phyloP scores from a whole-genome alignment of 257 asterid species.

The Galeopsis tetrahit region DNA sequence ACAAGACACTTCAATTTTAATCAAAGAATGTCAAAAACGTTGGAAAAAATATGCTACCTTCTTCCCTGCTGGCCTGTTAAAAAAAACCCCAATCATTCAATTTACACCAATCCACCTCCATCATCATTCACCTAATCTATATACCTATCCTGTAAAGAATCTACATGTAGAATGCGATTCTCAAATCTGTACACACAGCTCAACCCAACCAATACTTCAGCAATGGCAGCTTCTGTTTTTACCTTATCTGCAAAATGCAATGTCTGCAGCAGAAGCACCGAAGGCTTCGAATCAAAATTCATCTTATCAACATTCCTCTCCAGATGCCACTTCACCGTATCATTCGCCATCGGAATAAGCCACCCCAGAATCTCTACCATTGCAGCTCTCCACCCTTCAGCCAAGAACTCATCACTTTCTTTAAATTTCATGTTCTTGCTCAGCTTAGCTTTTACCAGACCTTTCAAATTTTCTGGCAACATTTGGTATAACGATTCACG shows the following conservation, averaged over 20 bases:
- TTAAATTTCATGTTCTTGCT: conserved; percentile 54
- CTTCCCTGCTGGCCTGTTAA: neutral
- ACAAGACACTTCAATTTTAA: neutral
- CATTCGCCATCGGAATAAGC: conserved; percentile 75
- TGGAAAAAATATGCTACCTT: neutral
- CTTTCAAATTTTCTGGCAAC: conserved; percentile 72
- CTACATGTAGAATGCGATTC: conserved; percentile 38
- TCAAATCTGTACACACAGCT: conserved; percentile 74
- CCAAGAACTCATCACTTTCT: conserved; percentile 54
- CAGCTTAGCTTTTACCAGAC: conserved; percentile 61
- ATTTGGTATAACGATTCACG: conserved; percentile 60
- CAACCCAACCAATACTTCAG: conserved; percentile 74
- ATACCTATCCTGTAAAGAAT: neutral
- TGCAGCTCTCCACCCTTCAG: conserved; percentile 83
- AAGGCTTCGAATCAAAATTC: conserved; percentile 56
- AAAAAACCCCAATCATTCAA: neutral
- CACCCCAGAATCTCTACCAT: conserved; percentile 68
- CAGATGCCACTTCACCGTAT: conserved; percentile 70
- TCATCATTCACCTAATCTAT: neutral
- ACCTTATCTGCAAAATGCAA: conserved; percentile 81
- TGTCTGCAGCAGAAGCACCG: conserved; percentile 65
- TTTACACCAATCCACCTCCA: neutral
- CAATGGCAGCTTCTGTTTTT: conserved; percentile 90
- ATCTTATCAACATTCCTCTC: conserved; percentile 70
- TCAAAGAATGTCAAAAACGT: neutral